phyloP scores from a whole-genome alignment of 2,329 filamentous ascomycete species.

The Nothopassalora personata region DNA sequence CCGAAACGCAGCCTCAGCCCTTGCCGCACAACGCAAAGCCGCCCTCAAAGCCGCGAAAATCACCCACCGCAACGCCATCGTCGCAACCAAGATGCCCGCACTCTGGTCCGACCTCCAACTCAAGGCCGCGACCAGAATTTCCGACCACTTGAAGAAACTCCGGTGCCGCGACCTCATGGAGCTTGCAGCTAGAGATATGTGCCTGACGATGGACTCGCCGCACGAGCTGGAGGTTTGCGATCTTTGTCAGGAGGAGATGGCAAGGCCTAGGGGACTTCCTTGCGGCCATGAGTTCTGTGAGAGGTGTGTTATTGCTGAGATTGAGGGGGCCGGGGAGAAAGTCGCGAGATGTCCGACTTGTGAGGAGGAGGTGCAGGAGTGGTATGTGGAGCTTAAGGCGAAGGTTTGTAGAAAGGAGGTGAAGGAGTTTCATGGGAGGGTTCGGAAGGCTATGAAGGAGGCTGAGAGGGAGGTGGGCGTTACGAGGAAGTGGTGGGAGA shows the following conservation, averaged over 20 bases:
- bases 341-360: not conserved
- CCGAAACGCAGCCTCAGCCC: not conserved
- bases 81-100: not conserved
- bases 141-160: not conserved
- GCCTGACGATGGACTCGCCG: not conserved
- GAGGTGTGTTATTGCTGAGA: not conserved
- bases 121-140: not conserved
- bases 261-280: not conserved
- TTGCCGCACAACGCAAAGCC: not conserved
- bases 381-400: not conserved
- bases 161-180: not conserved
- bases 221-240: not conserved
- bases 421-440: not conserved
- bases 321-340: not conserved
- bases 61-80: not conserved
- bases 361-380: not conserved
- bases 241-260: not conserved
- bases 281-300: not conserved
- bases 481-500: not conserved
- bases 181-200: not conserved
- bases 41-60: not conserved
- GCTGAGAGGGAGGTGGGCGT: not conserved
- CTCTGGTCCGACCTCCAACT: not conserved
- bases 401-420: not conserved
- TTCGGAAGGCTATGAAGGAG: not conserved